phyloP scores from a whole-genome alignment of 371 early-diverging fungal genomes.

The Mucor sp. region DNA sequence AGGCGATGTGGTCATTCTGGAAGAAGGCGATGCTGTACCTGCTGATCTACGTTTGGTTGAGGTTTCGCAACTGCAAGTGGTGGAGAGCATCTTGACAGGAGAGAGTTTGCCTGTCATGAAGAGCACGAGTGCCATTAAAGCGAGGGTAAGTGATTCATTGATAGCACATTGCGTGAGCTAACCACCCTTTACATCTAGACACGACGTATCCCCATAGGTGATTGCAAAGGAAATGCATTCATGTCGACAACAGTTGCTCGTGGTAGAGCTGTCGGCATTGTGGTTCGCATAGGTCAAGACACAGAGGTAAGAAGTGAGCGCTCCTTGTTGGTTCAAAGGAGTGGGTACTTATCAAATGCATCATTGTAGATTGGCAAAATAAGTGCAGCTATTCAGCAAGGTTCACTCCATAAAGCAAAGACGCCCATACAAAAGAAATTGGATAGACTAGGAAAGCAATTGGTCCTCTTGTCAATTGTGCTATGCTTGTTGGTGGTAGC shows the following conservation, averaged over 20 bases:
- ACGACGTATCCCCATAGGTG: constrained; percentile 67
- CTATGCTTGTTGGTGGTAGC: not conserved
- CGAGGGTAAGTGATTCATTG: too few species aligned
- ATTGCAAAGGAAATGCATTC: constrained; percentile 74
- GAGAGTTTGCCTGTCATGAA: constrained; percentile 77
- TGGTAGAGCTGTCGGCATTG: constrained; percentile 79
- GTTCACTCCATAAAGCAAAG: constrained; percentile 54
- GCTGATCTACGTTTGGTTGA: constrained; percentile 85
- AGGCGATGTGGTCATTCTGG: constrained; percentile 87
- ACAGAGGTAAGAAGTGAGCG: constrained; percentile 70
- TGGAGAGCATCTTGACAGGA: constrained; percentile 87
- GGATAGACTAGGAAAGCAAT: constrained; percentile 47
- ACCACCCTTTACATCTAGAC: constrained; percentile 32
- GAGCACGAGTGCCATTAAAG: constrained; percentile 25
- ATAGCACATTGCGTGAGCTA: too few species aligned
- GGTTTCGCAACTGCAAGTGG: constrained; percentile 76
- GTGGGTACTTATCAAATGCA: not conserved
- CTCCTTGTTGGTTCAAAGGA: constrained; percentile 13
- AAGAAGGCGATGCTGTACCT: constrained; percentile 86
- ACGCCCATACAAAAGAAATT: constrained; percentile 80
- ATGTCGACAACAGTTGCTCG: constrained; percentile 71
- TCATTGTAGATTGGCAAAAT: constrained; percentile 64
- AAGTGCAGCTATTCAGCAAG: constrained; percentile 75
- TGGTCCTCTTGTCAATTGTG: not conserved
- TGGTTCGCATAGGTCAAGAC: constrained; percentile 76